Percentiles rank a stretch among this genome's conserved stretches.
phyloP scores from a whole-genome alignment of 768 basidiomycete genomes.

The Flagelloscypha sp. region DNA sequence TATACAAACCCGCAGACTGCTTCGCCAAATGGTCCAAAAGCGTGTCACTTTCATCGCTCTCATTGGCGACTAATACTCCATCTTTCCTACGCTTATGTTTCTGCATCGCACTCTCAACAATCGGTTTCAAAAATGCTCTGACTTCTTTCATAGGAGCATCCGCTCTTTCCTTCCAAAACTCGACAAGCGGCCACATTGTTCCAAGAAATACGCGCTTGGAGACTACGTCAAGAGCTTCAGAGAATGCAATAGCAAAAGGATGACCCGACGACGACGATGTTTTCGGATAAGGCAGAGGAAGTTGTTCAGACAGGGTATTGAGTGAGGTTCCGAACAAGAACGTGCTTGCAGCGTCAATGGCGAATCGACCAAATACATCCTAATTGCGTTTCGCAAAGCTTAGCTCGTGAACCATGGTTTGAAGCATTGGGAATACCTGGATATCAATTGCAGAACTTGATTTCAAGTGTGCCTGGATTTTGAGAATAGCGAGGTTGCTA shows the following conservation, averaged over 20 bases:
- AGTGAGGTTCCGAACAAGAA: slow-evolving; percentile 48
- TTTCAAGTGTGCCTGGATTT: slow-evolving; percentile 31
- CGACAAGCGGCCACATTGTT: slow-evolving; percentile 40
- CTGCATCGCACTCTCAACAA: slow-evolving; percentile 38
- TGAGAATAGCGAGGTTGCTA: slow-evolving; percentile 35
- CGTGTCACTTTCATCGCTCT: slow-evolving; percentile 31
- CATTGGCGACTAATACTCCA: slow-evolving; percentile 20
- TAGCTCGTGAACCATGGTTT: not conserved
- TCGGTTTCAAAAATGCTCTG: slow-evolving; percentile 43
- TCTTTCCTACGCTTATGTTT: slow-evolving; percentile 17
- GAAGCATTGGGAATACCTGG: slow-evolving; percentile 27
- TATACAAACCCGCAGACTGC: slow-evolving; percentile 33
- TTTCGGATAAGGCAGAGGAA: slow-evolving; percentile 36
- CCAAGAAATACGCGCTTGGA: slow-evolving; percentile 35
- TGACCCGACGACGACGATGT: slow-evolving; percentile 15
- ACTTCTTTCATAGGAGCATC: slow-evolving; percentile 38
- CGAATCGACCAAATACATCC: slow-evolving; percentile 50
- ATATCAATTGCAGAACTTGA: slow-evolving; percentile 49
- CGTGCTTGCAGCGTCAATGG: slow-evolving; percentile 49
- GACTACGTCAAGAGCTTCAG: slow-evolving; percentile 34
- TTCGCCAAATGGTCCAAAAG: slow-evolving; percentile 46
- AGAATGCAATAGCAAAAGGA: slow-evolving; percentile 42
- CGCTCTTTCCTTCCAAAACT: slow-evolving; percentile 44
- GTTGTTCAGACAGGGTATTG: slow-evolving; percentile 34
- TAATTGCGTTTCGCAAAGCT: slow-evolving; percentile 16